Evolutionary conservation across 202 grass and related monocot genomes (phyloP), one percentile per base, ranked within the genome.

Genomic region (Alloteropsis angusta): DNA sequence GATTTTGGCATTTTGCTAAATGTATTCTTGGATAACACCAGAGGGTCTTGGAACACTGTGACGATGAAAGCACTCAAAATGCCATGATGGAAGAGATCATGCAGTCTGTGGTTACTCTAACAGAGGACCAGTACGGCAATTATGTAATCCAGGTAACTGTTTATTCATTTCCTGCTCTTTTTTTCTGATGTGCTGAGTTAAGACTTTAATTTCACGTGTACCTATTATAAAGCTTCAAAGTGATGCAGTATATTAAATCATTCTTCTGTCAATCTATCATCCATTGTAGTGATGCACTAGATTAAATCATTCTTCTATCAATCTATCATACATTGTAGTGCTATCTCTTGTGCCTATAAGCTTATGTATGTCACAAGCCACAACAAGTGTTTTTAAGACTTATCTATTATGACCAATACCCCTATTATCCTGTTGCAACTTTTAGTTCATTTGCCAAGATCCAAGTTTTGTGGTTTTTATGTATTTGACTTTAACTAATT

Each of bases 41-140:
- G 96, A 89, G 96, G 78, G 96, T 96, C 35, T 76, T 99, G 79
- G 96, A 99, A 69, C 88, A 99, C 77, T 96, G 96, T 88, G 53
- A 93, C 28, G 92, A 99, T 85, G 83, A 83, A 79, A 88, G 75
- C 82, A 99, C 96, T 4, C 92, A 99, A 76, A 88, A 71, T 11
- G 86, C 86, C 42, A 93, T 99, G 96, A 99, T 99, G 96, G 88
- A 86, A 60, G 96, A 99, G 84, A 93, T 99, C 46, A 91, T 95
- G 88, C 86, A 90, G 17, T 87, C 68, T 74, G 88, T 99, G 63
- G 79, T 89, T 84, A 74, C 61, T 58, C 89, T 99, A 66, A 91
- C 96, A 69, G 84, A 90, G 77, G 96, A 99, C 41, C 96, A 99
- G 73, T 99, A 96, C 89, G 96, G 92, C 4, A 99, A 99, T 84